phyloP scores from a whole-genome alignment of 208 protist species.

The Wallacemonas sp. region DNA sequence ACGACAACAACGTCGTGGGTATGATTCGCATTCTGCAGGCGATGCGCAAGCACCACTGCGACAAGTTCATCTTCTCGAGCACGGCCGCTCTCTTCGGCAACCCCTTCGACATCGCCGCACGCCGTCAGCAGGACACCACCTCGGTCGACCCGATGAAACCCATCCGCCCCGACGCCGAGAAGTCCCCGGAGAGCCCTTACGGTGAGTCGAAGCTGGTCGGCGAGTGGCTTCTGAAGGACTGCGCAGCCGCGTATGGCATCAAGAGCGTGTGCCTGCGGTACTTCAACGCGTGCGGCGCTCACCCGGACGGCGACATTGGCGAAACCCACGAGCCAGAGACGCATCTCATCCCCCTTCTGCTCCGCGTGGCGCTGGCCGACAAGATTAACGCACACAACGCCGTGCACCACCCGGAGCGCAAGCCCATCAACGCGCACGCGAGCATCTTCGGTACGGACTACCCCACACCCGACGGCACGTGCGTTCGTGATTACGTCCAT shows the following conservation, averaged over 20 bases:
- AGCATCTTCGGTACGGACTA: slow-evolving; percentile 94
- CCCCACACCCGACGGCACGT: slow-evolving; percentile 94
- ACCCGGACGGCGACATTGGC: slow-evolving; percentile 94
- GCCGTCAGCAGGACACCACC: slow-evolving; percentile 10
- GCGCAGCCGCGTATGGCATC: slow-evolving; percentile 64
- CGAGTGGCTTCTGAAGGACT: slow-evolving; percentile 94
- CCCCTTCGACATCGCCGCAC: slow-evolving; percentile 17
- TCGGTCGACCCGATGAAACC: slow-evolving; percentile 41
- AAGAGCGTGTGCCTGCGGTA: slow-evolving; percentile 95
- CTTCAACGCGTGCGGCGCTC: slow-evolving; percentile 98
- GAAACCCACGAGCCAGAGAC: slow-evolving; percentile 96
- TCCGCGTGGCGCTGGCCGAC: slow-evolving; percentile 90
- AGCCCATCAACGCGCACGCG: slow-evolving; percentile 39
- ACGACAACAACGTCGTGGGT: slow-evolving; percentile 96
- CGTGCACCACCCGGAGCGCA: slow-evolving; percentile 30
- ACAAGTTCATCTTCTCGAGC: slow-evolving; percentile 97
- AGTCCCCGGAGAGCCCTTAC: slow-evolving; percentile 90
- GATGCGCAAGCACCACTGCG: slow-evolving; percentile 90
- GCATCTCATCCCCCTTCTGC: slow-evolving; percentile 97
- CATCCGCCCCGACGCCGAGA: slow-evolving; percentile 56
- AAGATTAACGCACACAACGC: slow-evolving; percentile 62
- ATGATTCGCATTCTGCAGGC: slow-evolving; percentile 91
- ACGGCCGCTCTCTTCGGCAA: slow-evolving; percentile 95
- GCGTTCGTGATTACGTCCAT: slow-evolving; percentile 98
- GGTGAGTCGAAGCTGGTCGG: slow-evolving; percentile 91